phyloP scores from a whole-genome alignment of 2,329 filamentous ascomycete genomes.

The Ceratocystiopsis minuta region DNA sequence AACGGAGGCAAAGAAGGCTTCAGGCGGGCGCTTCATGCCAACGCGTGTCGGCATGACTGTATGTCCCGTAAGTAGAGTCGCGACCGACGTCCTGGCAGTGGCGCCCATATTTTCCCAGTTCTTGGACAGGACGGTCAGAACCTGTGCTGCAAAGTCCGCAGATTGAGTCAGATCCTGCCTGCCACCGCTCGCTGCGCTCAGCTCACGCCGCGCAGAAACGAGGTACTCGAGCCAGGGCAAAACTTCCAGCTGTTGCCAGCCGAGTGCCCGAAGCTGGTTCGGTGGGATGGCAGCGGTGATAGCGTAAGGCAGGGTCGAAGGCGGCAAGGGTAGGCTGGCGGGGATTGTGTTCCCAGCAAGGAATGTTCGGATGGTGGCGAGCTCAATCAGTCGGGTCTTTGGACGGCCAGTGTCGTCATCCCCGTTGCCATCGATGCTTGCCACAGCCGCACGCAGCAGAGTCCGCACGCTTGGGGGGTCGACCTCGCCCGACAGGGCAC shows the following conservation, averaged over 20 bases:
- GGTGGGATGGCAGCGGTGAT: constrained; percentile 54
- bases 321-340: constrained; percentile 61
- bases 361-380: constrained; percentile 59
- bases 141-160: constrained; percentile 54
- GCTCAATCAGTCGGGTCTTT: constrained; percentile 16
- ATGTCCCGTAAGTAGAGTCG: constrained; percentile 44
- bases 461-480: constrained; percentile 48
- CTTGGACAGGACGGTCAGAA: constrained; percentile 69
- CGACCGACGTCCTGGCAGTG: constrained; percentile 46
- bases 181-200: constrained; percentile 22
- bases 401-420: constrained; percentile 15
- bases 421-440: constrained; percentile 41
- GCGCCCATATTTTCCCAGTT: constrained; percentile 68
- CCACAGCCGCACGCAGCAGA: constrained; percentile 66
- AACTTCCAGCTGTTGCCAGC: constrained; percentile 73
- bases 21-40: constrained; percentile 70
- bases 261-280: constrained; percentile 57
- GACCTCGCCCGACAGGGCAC: constrained; percentile 53
- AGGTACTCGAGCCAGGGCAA: constrained; percentile 74
- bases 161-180: constrained; percentile 53
- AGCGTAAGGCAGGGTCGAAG: constrained; percentile 67
- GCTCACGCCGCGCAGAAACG: constrained; percentile 45
- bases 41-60: constrained; percentile 77
- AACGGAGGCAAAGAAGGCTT: constrained; percentile 87
- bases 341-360: constrained; percentile 64